Evolutionary conservation across 257 asterid species (phyloP), one percentile per base, ranked within the genome.

Genomic region (Linaria vulgaris): DNA sequence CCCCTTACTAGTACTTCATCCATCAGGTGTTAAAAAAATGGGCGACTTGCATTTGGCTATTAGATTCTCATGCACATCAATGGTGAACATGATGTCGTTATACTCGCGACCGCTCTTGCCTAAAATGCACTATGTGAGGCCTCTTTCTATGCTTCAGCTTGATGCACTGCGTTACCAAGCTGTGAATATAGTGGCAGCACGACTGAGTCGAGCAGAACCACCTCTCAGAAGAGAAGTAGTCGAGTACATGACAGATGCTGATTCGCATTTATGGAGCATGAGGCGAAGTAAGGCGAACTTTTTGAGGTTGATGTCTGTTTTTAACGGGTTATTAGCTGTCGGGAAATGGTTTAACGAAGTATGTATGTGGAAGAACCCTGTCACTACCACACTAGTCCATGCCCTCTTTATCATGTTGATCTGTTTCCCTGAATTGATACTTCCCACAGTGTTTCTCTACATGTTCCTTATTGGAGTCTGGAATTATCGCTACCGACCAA

Each of bases 231-330:
- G 79, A 73, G 98, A 91, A 75, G 87, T 91, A 11, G 79, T 86
- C 1, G 95, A 84, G 66, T 91, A 91, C 71, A 86, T 91, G 95
- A 79, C 73, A 0, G 96, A 86, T 58, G 82, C 92, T 0, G 82
- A 88, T 61, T 79, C 95, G 6, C 98, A 91, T 63, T 86, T 91
- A 21, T 91, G 96, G 96, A 91, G 96, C 87, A 86, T 91, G 96
- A 80, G 98, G 75, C 83, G 92, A 6, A 91, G 98, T 81, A 91
- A 88, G 72, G 95, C 96, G 0, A 91, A 85, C 68, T 88, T 88
- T 76, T 83, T 77, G 86, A 71, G 98, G 64, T 68, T 91, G 46
- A 74, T 83, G 76, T 77, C 86, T 0, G 87, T 86, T 66, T 83
- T 86, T 52, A 68, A 56, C 44, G 92, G 96, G 12, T 20, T 83